Conservation (phyloP, 192 early-diverging fungal genomes). For the Backusella parvicylindrica region DNA sequence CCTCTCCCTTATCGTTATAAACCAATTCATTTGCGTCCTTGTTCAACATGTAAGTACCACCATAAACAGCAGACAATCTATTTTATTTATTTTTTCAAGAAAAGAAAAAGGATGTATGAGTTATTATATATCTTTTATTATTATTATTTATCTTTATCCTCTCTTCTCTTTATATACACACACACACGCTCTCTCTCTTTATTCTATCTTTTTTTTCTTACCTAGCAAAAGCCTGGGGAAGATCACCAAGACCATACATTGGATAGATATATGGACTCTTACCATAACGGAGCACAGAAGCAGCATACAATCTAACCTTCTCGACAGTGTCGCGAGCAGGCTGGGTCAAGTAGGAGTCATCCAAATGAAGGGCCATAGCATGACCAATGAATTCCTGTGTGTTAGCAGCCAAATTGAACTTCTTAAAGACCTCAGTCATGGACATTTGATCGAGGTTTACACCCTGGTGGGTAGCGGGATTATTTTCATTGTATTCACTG, state of each 20-base stretch:
- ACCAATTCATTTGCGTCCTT: slow-evolving; percentile 90
- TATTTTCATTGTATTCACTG: slow-evolving; percentile 81
- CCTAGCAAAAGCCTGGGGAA: slow-evolving; percentile 97
- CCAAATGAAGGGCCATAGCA: slow-evolving; percentile 91
- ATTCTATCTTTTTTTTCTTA: slow-evolving; percentile 27
- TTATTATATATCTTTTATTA: no score
- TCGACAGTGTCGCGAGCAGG: slow-evolving; percentile 85
- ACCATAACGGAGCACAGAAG: slow-evolving; percentile 89
- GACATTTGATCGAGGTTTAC: slow-evolving; percentile 75
- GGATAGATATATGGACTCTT: slow-evolving; percentile 99
- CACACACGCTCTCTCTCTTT: not conserved
- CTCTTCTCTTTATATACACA: not conserved
- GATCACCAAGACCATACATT: slow-evolving; percentile 94
- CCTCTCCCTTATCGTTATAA: slow-evolving; percentile 71
- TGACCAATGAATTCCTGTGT: slow-evolving; percentile 98
- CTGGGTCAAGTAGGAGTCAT: slow-evolving; percentile 73
- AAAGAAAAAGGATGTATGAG: no score
- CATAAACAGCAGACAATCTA: slow-evolving; percentile 95
- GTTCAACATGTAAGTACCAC: slow-evolving; percentile 98
- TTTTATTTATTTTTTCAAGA: slow-evolving; percentile 4
- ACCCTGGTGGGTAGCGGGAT: slow-evolving; percentile 75
- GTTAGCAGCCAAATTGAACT: slow-evolving; percentile 87
- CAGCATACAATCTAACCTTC: slow-evolving; percentile 89
- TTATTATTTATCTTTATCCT: not conserved
- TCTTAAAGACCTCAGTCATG: slow-evolving; percentile 85